These are phyloP conservation scores for Globisporangium middletonii DNA, from an alignment of 352 stramenopile genomes.

Conservation along the genomic window DNA sequence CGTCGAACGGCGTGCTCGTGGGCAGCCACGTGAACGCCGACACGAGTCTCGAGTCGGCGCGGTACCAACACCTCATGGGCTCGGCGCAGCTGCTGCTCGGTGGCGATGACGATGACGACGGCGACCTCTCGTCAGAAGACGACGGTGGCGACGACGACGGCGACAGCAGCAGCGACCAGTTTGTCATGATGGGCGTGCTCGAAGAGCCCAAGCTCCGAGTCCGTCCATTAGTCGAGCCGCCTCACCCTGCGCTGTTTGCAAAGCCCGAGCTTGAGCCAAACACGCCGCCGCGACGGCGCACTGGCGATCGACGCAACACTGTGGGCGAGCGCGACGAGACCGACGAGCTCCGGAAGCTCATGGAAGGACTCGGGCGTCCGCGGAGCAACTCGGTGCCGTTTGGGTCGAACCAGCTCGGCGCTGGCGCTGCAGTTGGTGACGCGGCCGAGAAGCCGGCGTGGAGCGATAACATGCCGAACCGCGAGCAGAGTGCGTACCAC, in stretches of 20 bases:
- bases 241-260: conserved; percentile 16
- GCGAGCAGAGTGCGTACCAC: conserved; percentile 27
- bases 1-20: conserved; percentile 10
- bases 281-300: conserved; percentile 8
- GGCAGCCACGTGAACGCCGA: conserved; percentile 8
- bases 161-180: conserved; percentile 13
- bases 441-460: conserved; percentile 39
- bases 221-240: neutral
- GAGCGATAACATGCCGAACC: conserved; percentile 50
- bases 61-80: conserved; percentile 13
- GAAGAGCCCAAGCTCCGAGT: conserved; percentile 9
- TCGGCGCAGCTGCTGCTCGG: conserved; percentile 14
- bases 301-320: conserved; percentile 5
- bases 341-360: conserved; percentile 51
- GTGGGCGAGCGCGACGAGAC: conserved; percentile 28
- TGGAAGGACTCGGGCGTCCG: conserved; percentile 53
- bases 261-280: conserved; percentile 25
- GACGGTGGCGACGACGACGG: conserved; percentile 24
- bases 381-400: conserved; percentile 61
- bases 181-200: conserved; percentile 17
- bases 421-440: conserved; percentile 10
- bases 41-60: conserved; percentile 10
- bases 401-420: conserved; percentile 29
- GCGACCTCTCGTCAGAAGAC: conserved; percentile 26
- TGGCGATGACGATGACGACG: conserved; percentile 15